Evolutionary conservation across 1,284 basidiomycete species (phyloP), one percentile per base, ranked within the genome.

Genomic region (Fomitopsis palustris): DNA sequence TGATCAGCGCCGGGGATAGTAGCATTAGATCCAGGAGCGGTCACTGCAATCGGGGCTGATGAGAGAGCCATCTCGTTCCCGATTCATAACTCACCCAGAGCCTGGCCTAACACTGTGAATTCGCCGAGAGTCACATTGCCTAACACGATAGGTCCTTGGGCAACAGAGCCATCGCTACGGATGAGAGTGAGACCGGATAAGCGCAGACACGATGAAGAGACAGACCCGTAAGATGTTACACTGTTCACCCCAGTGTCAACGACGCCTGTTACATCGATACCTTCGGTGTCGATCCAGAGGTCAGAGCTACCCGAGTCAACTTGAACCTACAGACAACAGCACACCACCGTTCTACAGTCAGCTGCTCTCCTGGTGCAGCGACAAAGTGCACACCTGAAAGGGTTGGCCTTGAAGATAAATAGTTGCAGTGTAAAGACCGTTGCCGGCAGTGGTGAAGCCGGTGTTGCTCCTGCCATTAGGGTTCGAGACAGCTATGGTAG

Each of bases 291-390:
- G 41, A 55, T 17, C 54, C 54, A 55, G 4, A 55, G 54, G 19
- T 55, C 54, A 19, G 54, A 47, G 29, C 54, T 55, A 17, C 54
- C 54, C n/a, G 41, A 25, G 42, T 55, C 54, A 12, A 55, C 33
- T 47, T 55, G 54, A 23, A 55, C 54, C 54, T 55, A 21, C 7
- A 21, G 4, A 21, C 3, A 21, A 21, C 3, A 21, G 19, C 52
- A 23, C 19, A n/a, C 4, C 16, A 25, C 12, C 12, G 7, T 14
- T 21, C 10, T 5, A 8, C n/a, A 19, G 10, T 12, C 5, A 12
- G 10, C 6, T 4, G 4, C 29, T 23, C 45, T 4, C 10, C 29
- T 49, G 45, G 19, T 4, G 23, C 3, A 9, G n/a, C 29, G 31
- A 14, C 27, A 33, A 6, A 29, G 12, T 10, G 25, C 52, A 14